Evolutionary conservation across 352 stramenopile species (phyloP), one percentile per base, ranked within the genome.

Genomic region (Phytophthora pisi): DNA sequence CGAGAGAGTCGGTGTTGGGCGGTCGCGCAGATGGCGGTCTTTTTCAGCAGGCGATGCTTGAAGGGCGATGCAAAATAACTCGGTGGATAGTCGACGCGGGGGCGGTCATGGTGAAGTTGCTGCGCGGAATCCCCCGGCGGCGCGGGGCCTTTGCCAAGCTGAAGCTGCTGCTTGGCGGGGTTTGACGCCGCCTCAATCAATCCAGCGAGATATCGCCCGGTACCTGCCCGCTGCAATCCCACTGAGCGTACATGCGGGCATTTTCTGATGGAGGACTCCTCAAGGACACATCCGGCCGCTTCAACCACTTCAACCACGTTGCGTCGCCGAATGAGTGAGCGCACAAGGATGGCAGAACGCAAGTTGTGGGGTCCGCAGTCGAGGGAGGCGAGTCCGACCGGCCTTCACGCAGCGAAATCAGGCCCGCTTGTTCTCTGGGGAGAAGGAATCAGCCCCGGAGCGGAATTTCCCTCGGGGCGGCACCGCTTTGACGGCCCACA

Each of bases 31-130:
- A 59, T 65, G 52, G 38, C 52, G 42, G 51, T 55, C 30, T 57
- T 64, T 67, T 69, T 73, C 66, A 69, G 53, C 66, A 65, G 42
- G 65, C 38, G 30, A 47, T 52, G 40, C 49, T 70, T 70, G 38
- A 65, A 20, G 20, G 20, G 20, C 61, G 49, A 58, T 61, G 20
- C 38, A 51, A 11, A 64, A 64, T 18, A 63, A 53, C 28, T 42
- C 55, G 47, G 38, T 65, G 55, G 57, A 66, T 61, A 65, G 54
- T 40, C 66, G 23, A 42, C 11, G 36, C 20, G 20, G 20, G 20
- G 20, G 20, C 20, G 20, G 20, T 18, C 18, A 51, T 5, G n/a
- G 11, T 34, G 26, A 68, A 47, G 46, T 46, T 60, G 65, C 18
- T 13, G 15, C 36, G 20, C 0, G 20, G 20, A 20, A 20, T 20